Percentiles rank a stretch among this genome's conserved stretches.
These are phyloP conservation scores for Pilobolus umbonatus DNA, from an alignment of 192 early-diverging fungal genomes.

Conservation along the genomic window DNA sequence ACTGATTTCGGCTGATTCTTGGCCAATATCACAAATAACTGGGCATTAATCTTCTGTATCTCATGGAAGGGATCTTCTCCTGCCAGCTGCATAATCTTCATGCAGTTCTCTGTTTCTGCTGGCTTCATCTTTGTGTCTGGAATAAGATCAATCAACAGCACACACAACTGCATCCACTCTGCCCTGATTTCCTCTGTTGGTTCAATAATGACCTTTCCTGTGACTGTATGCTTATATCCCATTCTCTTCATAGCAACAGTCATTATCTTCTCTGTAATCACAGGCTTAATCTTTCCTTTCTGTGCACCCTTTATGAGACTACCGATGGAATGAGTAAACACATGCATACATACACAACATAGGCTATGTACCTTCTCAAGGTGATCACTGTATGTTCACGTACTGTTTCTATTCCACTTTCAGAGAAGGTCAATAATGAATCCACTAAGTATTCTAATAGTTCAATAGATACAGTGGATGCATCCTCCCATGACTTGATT, in stretches of 20 bases:
- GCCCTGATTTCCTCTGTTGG: constrained; percentile 17
- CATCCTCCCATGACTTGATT: background rate
- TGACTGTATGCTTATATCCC: no score
- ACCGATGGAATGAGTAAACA: background rate
- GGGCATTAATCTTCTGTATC: constrained; percentile 2
- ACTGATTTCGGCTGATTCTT: constrained; percentile 1
- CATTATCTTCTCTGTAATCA: no score
- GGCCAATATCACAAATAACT: background rate
- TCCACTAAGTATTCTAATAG: background rate
- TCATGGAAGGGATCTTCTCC: constrained; percentile 3
- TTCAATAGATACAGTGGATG: background rate
- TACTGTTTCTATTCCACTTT: constrained; percentile 12
- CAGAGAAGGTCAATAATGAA: constrained; percentile 5
- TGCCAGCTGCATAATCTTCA: background rate
- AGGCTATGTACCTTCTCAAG: constrained; percentile 1
- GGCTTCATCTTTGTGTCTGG: background rate
- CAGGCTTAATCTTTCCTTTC: background rate
- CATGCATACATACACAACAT: background rate
- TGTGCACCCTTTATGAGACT: background rate
- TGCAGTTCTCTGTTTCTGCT: background rate
- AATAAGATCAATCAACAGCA: background rate
- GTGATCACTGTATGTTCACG: constrained; percentile 10
- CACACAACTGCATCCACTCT: constrained; percentile 4
- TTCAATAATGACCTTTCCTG: no score
- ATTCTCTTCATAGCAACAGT: no score